Base-by-base conservation (phyloP, 495 filamentous ascomycete species). In the Lasiosphaeriaceae sp. region DNA sequence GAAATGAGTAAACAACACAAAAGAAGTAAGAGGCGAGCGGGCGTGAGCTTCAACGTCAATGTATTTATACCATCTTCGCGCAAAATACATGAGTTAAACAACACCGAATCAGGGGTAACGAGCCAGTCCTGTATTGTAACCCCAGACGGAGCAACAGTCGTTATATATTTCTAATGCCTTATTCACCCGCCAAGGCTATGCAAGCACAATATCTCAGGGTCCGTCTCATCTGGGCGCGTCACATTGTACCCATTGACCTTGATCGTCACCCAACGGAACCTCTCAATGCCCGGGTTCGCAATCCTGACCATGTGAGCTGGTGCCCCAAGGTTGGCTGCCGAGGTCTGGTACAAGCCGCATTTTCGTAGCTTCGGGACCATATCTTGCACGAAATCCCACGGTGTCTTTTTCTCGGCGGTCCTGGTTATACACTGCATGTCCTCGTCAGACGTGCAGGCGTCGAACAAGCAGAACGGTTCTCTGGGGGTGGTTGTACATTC, bases 241-340 rank as follows among this genome's bases (percentile, higher is more conserved):
- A 44, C 50, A 41, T 43, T 53, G 12, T 43, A 53, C 35, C 20
- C 50, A 24, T 24, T 44, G 11, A 53, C 50, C 50, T 53, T 44
- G 50, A 53, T 53, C 19, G 50, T 53, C 11, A 53, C 37, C 35
- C 50, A 44, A 26, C 49, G 39, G 1, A 22, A 9, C 21, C 17
- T 53, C 37, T 53, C 37, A 34, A 53, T 43, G 17, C 50, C 50
- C 50, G 37, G 50, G 20, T 53, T 20, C 35, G 50, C 50, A 16
- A 44, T 35, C 50, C 50, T 11, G 8, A 24, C n/a, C n/a, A n/a
- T n/a, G n/a, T n/a, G n/a, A n/a, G n/a, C n/a, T n/a, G n/a, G n/a
- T n/a, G n/a, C n/a, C n/a, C n/a, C n/a, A n/a, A n/a, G n/a, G n/a
- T n/a, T n/a, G n/a, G n/a, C n/a, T n/a, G n/a, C n/a, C n/a, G n/a